Percentiles rank a stretch among this genome's conserved stretches.
phyloP scores from a whole-genome alignment of 768 basidiomycete species.

The Tricholoma hemisulphureum region DNA sequence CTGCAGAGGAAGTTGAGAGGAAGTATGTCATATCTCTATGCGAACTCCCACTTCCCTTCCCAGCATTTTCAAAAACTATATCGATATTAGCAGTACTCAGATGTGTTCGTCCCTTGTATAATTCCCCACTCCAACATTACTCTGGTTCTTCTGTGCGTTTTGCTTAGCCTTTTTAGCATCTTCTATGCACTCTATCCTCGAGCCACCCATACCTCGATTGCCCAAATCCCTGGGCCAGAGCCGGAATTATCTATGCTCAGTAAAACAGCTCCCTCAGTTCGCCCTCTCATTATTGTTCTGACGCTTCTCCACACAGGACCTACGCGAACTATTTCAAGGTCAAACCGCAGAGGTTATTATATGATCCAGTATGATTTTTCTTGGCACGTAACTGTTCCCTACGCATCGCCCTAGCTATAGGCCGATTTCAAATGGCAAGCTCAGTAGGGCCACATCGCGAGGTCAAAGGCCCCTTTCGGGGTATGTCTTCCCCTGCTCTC shows the following conservation, averaged over 20 bases:
- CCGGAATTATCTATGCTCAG: slow-evolving; percentile 40
- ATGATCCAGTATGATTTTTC: slow-evolving; percentile 8
- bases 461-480: slow-evolving; percentile 37
- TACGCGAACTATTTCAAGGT: slow-evolving; percentile 30
- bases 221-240: slow-evolving; percentile 34
- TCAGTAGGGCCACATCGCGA: slow-evolving; percentile 40
- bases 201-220: slow-evolving; percentile 32
- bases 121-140: slow-evolving; percentile 10
- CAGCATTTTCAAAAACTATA: slow-evolving; percentile 6
- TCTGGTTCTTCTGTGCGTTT: slow-evolving; percentile 4
- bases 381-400: slow-evolving; percentile 6
- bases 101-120: background rate
- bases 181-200: slow-evolving; percentile 29
- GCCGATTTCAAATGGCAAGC: slow-evolving; percentile 46
- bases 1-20: slow-evolving; percentile 1
- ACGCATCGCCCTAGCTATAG: slow-evolving; percentile 20
- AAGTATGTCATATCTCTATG: background rate
- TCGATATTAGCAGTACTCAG: slow-evolving; percentile 6
- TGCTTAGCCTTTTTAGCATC: slow-evolving; percentile 8
- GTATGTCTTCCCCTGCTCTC: slow-evolving; percentile 22
- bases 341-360: slow-evolving; percentile 33
- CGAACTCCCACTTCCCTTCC: slow-evolving; percentile 6
- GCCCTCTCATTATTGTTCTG: background rate
- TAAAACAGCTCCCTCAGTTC: slow-evolving; percentile 13
- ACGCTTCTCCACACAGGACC: slow-evolving; percentile 15